A percentile compares a stretch with the other conserved stretches of the same genome.
phyloP scores from a whole-genome alignment of 768 basidiomycete species.

The Zangia roseola region DNA sequence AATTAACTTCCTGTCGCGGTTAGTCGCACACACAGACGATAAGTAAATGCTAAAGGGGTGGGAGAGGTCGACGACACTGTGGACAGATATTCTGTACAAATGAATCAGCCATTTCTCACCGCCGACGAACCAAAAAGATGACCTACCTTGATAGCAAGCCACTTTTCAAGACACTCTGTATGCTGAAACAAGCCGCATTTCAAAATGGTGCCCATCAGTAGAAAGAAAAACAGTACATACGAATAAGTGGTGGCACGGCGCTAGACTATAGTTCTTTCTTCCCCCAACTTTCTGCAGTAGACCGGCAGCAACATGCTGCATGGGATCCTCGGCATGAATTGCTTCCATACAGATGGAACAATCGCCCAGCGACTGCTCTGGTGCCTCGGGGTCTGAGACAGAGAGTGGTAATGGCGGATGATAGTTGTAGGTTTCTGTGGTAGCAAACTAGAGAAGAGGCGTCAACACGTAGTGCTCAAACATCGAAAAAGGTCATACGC shows the following conservation, averaged over 20 bases:
- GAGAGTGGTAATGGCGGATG: conserved; percentile 68
- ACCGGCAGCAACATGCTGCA: conserved; percentile 36
- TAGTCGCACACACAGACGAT: conserved; percentile 1
- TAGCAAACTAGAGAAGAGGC: conserved; percentile 46
- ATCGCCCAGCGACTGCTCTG: conserved; percentile 76
- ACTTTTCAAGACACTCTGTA: conserved; percentile 84
- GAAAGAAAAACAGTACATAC: conserved; percentile 41
- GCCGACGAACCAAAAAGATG: not conserved
- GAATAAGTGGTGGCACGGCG: conserved; percentile 88
- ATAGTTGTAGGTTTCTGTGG: conserved; percentile 72
- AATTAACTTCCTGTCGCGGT: not conserved
- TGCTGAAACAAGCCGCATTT: conserved; percentile 46
- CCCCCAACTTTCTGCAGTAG: conserved; percentile 36
- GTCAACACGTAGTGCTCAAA: not conserved
- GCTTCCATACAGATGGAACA: conserved; percentile 95
- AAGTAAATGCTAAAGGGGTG: conserved; percentile 55
- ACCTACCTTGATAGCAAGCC: conserved; percentile 72
- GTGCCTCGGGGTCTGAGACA: conserved; percentile 67
- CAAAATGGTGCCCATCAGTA: too few species aligned
- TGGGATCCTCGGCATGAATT: conserved; percentile 53
- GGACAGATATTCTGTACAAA: conserved; percentile 78
- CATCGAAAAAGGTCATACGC: conserved; percentile 41
- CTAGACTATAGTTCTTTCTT: conserved; percentile 76
- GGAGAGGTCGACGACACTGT: conserved; percentile 82
- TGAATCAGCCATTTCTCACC: not conserved